Conservation (phyloP, 148 eudicot species). For the Spergularia marina region DNA sequence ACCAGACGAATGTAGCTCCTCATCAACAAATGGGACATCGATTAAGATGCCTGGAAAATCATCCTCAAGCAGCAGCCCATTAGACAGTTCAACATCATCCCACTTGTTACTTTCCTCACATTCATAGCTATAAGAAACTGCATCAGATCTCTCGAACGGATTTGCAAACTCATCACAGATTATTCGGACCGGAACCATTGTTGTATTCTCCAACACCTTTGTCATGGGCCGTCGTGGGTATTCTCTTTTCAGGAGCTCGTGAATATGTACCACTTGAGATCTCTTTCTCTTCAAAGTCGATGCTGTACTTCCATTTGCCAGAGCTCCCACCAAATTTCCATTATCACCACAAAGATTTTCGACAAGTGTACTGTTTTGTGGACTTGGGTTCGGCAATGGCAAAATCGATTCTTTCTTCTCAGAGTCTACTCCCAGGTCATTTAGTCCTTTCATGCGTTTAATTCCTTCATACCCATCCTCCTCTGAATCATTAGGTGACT, state of each 20-base stretch:
- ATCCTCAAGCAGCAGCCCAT: constrained; percentile 30
- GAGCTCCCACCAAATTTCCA: constrained; percentile 17
- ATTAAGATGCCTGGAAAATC: constrained; percentile 40
- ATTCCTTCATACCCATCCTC: constrained; percentile 82
- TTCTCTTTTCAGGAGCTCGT: constrained; percentile 63
- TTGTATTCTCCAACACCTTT: constrained; percentile 69
- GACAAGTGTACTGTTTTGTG: constrained; percentile 13
- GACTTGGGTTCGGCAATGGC: constrained; percentile 28
- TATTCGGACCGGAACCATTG: constrained; percentile 71
- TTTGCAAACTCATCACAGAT: constrained; percentile 50
- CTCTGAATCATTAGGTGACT: constrained; percentile 77
- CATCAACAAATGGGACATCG: constrained; percentile 65
- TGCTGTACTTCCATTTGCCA: constrained; percentile 36
- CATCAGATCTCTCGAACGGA: constrained; percentile 49
- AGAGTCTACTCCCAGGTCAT: constrained; percentile 57
- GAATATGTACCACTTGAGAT: constrained; percentile 55
- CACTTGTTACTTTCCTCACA: constrained; percentile 41
- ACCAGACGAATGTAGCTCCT: constrained; percentile 55
- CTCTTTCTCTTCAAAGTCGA: constrained; percentile 57
- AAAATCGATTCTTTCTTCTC: constrained; percentile 22
- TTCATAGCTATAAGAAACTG: constrained; percentile 41
- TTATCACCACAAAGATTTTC: constrained; percentile 15
- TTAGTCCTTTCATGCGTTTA: constrained; percentile 85
- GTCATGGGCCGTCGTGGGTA: constrained; percentile 57
- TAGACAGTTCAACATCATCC: constrained; percentile 41